Evolutionary conservation across 192 early-diverging fungal species (phyloP).

Genomic region (Anaeromyces robustus): DNA sequence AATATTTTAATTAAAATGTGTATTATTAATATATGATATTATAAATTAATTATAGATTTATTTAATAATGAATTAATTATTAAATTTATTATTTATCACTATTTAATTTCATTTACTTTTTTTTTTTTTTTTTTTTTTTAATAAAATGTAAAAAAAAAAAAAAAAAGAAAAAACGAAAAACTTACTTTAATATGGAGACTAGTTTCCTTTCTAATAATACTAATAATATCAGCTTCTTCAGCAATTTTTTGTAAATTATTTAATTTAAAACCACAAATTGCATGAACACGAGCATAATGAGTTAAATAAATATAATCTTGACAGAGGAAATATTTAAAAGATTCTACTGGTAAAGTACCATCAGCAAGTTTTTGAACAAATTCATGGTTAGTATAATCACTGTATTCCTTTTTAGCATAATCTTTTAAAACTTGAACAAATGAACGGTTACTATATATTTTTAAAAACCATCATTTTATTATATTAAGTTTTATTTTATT

Average conservation of each 20-base stretch:
- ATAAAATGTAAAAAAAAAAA: not conserved
- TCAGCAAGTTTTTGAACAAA: constrained; percentile 63
- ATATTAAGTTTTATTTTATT: too few species aligned
- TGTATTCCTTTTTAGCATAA: constrained; percentile 38
- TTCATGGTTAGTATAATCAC: constrained; percentile 45
- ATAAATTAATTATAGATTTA: too few species aligned
- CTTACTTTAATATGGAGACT: constrained; percentile 48
- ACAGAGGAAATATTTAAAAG: constrained; percentile 61
- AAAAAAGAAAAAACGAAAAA: too few species aligned
- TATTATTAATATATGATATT: too few species aligned
- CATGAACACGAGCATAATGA: constrained; percentile 61
- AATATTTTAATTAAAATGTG: not conserved
- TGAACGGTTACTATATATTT: not conserved
- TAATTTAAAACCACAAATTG: constrained; percentile 61
- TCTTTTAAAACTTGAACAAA: constrained; percentile 22
- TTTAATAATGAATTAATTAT: constrained; percentile 1
- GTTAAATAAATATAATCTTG: constrained; percentile 72
- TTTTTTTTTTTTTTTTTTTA: too few species aligned
- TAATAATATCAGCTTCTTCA: constrained; percentile 39
- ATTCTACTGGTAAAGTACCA: constrained; percentile 49
- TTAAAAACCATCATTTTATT: not conserved
- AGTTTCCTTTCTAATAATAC: constrained; percentile 48
- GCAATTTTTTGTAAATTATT: constrained; percentile 35
- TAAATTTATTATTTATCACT: too few species aligned
- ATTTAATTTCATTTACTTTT: too few species aligned